Evolutionary conservation across 1,284 basidiomycete species (phyloP).

Genomic region (Mycosarcoma mackinlayi): DNA sequence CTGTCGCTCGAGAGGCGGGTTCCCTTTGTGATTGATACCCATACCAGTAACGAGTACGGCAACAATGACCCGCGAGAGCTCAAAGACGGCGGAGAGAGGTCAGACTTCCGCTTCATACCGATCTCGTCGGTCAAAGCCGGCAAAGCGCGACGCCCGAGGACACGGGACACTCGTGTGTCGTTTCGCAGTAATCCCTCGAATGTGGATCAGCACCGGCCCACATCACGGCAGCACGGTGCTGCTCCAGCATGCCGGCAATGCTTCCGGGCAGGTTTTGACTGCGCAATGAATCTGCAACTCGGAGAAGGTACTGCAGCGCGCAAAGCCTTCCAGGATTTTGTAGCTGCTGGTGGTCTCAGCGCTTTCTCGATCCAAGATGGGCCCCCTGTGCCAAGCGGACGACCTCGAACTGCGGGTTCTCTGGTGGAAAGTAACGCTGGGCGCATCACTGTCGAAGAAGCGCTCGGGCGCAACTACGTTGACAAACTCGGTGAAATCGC

Average conservation of each 20-base stretch:
- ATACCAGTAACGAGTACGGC: conserved; percentile 13
- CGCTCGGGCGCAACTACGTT: conserved; percentile 52
- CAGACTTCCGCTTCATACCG: conserved; percentile 45
- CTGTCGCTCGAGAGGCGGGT: conserved; percentile 14
- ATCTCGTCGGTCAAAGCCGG: conserved; percentile 44
- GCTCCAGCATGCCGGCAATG: conserved; percentile 45
- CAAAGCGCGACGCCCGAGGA: conserved; percentile 41
- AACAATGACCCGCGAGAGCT: conserved; percentile 9
- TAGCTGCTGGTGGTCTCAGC: conserved; percentile 48
- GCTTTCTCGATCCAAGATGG: conserved; percentile 46
- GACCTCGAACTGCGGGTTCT: conserved; percentile 6
- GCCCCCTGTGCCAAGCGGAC: background rate
- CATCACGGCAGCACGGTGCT: conserved; percentile 28
- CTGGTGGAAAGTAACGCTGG: conserved; percentile 6
- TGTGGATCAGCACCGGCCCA: conserved; percentile 25
- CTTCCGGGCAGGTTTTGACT: conserved; percentile 56
- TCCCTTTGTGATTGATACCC: conserved; percentile 33
- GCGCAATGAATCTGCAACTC: conserved; percentile 54
- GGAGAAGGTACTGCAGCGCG: conserved; percentile 48
- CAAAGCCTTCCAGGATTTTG: conserved; percentile 57
- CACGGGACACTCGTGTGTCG: conserved; percentile 49
- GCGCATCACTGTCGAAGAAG: conserved; percentile 41
- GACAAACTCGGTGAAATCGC: conserved; percentile 57
- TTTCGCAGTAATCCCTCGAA: conserved; percentile 43
- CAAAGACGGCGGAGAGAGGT: conserved; percentile 5